Conservation (phyloP, 2,329 filamentous ascomycete species). For the Aspergillus versicolor region DNA sequence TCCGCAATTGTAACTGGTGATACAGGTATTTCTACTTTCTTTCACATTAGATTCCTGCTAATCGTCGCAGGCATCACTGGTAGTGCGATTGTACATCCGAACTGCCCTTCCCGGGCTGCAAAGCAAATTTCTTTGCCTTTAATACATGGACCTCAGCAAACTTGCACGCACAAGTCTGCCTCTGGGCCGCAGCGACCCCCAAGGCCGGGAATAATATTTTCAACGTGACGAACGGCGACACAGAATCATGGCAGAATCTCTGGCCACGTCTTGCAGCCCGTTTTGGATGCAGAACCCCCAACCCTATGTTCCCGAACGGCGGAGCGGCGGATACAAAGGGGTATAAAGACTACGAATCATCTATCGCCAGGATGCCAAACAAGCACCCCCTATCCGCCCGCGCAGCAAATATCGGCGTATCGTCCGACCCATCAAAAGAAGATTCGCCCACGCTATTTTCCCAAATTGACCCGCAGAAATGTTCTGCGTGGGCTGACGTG, state of each 20-base stretch:
- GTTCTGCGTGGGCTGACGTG: conserved; percentile 41
- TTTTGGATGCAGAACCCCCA: conserved; percentile 34
- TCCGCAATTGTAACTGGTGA: conserved; percentile 32
- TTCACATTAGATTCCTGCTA: background rate
- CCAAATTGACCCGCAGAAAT: conserved; percentile 43
- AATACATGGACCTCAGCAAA: conserved; percentile 35
- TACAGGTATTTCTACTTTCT: conserved; percentile 20
- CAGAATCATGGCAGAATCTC: conserved; percentile 38
- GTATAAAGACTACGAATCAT: conserved; percentile 10
- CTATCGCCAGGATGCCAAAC: conserved; percentile 17
- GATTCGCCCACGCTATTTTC: conserved; percentile 11
- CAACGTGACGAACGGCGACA: conserved; percentile 43
- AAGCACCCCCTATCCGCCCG: conserved; percentile 22
- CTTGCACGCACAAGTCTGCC: conserved; percentile 36
- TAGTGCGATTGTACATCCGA: conserved; percentile 37
- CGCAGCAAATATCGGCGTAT: conserved; percentile 25
- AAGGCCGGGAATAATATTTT: conserved; percentile 40
- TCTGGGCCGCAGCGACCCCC: conserved; percentile 35
- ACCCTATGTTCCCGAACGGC: conserved; percentile 20
- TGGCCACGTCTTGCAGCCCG: conserved; percentile 42
- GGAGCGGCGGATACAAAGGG: conserved; percentile 11
- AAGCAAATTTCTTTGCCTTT: conserved; percentile 32
- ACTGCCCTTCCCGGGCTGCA: conserved; percentile 35
- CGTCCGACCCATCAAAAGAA: background rate
- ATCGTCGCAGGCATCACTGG: conserved; percentile 35